Evolutionary conservation across 2,329 filamentous ascomycete genomes (phyloP).

Genomic region (Clonostachys rosea): DNA sequence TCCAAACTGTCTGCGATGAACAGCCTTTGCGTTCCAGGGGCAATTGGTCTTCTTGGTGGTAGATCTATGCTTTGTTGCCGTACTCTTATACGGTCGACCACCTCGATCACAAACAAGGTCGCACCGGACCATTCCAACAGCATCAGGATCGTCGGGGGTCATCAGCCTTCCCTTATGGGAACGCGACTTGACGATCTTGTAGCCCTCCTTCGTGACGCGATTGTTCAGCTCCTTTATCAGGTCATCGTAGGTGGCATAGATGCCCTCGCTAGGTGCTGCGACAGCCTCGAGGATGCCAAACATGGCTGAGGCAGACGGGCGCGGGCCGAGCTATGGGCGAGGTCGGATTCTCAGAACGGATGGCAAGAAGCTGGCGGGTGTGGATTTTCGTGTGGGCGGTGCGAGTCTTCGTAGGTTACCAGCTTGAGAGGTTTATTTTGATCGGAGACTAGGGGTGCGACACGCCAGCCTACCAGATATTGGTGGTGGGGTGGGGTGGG

Average conservation of each 20-base stretch:
- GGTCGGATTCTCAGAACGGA: conserved; percentile 4
- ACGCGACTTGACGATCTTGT: conserved; percentile 38
- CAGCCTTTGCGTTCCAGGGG: conserved; percentile 39
- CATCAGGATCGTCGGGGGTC: conserved; percentile 31
- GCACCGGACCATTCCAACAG: conserved; percentile 32
- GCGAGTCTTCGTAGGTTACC: conserved; percentile 1
- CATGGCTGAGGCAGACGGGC: conserved; percentile 19
- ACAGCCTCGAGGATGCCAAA: conserved; percentile 37
- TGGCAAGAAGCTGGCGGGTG: conserved; percentile 1
- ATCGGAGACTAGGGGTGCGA: too few relatives aligned
- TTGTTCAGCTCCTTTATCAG: conserved; percentile 31
- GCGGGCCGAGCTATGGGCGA: conserved; percentile 5
- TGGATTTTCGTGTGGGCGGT: conserved; percentile 11
- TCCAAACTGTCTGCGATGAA: conserved; percentile 34
- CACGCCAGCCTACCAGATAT: too few relatives aligned
- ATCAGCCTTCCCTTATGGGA: conserved; percentile 34
- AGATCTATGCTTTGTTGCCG: conserved; percentile 38
- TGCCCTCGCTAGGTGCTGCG: conserved; percentile 24
- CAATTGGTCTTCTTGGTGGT: conserved; percentile 40
- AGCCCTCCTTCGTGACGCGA: conserved; percentile 36
- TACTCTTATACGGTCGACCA: conserved; percentile 34
- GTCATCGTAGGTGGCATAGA: conserved; percentile 34
- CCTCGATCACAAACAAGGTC: conserved; percentile 40
- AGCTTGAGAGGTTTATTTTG: not conserved
- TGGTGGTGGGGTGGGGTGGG: too few relatives aligned